Evolutionary conservation across 306 rosid species (phyloP), one percentile per base, ranked within the genome.

Genomic region (Trifolium pratense): DNA sequence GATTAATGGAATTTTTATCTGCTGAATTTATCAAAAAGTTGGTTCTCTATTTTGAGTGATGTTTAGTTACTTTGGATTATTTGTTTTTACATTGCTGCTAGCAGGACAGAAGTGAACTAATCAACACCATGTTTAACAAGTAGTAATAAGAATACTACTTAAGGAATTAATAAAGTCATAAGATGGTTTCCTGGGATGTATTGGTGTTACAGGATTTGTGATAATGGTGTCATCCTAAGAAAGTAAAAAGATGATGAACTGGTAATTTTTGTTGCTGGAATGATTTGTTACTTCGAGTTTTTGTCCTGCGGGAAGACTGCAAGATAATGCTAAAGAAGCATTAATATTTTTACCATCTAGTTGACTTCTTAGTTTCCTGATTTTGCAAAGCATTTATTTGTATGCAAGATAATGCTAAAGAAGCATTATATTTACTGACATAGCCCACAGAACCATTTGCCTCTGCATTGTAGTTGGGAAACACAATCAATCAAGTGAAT

Each of bases 1-100:
- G 83, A 37, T 78, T 79, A 74, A 70, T 84, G 89, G 83, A 77
- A 68, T 16, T 82, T 78, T 61, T 61, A 61, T 76, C 68, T 66
- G 56, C 56, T 73, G 83, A 85, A 57, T 81, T 81, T 81, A 66
- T 49, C 75, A 79, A 61, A 57, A 87, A 80, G 91, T 80, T 81
- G 88, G 89, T 75, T 62, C 80, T 31, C 45, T 80, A 20, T 63
- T 80, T 75, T 75, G 49, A 68, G 59, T 80, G 64, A 62, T 75
- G 65, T 80, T 69, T 70, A 80, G 74, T 78, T 74, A 25, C 73
- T 65, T 59, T 71, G 78, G 85, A 70, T 58, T 46, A 45, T 70
- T 56, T 79, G 64, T 82, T 74, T 68, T 68, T 73, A 70, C 66
- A 29, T 79, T 66, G 73, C 78, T 66, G 25, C 66, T 61, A 84